Evolutionary conservation across 208 protist genomes (phyloP).

Genomic region (Leptomonas seymouri): DNA sequence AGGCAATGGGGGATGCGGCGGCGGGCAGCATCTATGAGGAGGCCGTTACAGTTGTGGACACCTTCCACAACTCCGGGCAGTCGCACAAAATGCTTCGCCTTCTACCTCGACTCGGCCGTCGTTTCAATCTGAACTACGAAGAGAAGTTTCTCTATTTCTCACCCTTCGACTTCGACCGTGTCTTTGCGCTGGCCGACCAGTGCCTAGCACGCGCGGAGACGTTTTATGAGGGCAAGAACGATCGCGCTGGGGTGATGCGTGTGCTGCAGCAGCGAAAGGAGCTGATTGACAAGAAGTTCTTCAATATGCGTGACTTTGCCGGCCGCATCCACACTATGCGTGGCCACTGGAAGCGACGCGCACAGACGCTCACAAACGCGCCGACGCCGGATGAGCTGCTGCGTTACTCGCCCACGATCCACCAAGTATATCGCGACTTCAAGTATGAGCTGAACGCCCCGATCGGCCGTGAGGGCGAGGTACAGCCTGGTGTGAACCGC

Average conservation of each 20-base stretch:
- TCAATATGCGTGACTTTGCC: slow-evolving; percentile 91
- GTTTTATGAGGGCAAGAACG: slow-evolving; percentile 44
- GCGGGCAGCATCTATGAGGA: slow-evolving; percentile 80
- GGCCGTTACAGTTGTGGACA: slow-evolving; percentile 62
- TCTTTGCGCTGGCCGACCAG: slow-evolving; percentile 84
- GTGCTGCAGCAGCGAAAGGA: slow-evolving; percentile 81
- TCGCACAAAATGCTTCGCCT: slow-evolving; percentile 89
- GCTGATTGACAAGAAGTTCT: slow-evolving; percentile 89
- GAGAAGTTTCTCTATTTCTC: slow-evolving; percentile 92
- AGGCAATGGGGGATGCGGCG: slow-evolving; percentile 43
- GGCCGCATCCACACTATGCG: slow-evolving; percentile 91
- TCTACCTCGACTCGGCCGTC: slow-evolving; percentile 77
- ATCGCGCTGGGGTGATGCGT: slow-evolving; percentile 66
- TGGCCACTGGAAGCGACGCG: slow-evolving; percentile 85
- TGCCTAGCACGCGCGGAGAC: slow-evolving; percentile 76
- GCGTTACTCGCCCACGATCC: slow-evolving; percentile 86
- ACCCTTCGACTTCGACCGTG: slow-evolving; percentile 89
- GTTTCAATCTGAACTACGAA: slow-evolving; percentile 88
- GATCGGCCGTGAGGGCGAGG: slow-evolving; percentile 85
- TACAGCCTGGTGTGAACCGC: slow-evolving; percentile 81
- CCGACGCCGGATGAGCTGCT: slow-evolving; percentile 89
- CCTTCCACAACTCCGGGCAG: slow-evolving; percentile 80
- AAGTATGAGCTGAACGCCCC: slow-evolving; percentile 85
- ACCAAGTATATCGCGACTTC: slow-evolving; percentile 91
- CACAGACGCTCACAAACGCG: slow-evolving; percentile 74